Percentiles rank a stretch among this genome's conserved stretches.
Conservation (phyloP, 192 early-diverging fungal genomes). For the Podila verticillata region DNA sequence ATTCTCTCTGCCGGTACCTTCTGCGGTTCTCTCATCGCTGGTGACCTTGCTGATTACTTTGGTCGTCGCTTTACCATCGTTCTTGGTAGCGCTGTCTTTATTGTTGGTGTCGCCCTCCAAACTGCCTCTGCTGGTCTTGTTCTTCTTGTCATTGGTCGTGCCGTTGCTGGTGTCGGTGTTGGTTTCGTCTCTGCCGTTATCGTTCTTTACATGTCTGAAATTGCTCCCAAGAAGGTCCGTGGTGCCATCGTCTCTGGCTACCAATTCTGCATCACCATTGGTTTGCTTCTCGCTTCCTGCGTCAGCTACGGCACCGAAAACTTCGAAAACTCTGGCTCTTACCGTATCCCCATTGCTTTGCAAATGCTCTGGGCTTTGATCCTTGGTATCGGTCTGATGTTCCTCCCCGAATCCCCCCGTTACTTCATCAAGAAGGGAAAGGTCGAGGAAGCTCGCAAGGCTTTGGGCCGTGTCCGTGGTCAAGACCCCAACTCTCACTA, state of each 20-base stretch:
- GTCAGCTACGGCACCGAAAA: conserved; percentile 61
- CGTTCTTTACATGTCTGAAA: conserved; percentile 76
- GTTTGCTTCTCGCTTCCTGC: conserved; percentile 61
- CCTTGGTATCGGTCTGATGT: conserved; percentile 69
- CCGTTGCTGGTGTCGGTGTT: conserved; percentile 82
- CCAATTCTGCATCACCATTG: conserved; percentile 94
- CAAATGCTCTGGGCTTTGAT: conserved; percentile 83
- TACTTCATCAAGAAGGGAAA: conserved; percentile 78
- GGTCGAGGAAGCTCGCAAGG: conserved; percentile 72
- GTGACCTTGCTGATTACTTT: conserved; percentile 72
- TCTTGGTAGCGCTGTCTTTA: conserved; percentile 69
- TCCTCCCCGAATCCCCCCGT: conserved; percentile 88
- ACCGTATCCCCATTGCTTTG: conserved; percentile 83
- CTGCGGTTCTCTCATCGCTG: conserved; percentile 68
- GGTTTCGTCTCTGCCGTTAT: conserved; percentile 78
- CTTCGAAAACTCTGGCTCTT: conserved; percentile 59
- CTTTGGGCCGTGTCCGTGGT: conserved; percentile 75
- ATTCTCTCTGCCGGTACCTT: conserved; percentile 72
- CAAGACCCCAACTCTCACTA: conserved; percentile 61
- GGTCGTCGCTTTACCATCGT: conserved; percentile 79
- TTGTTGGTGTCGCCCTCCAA: conserved; percentile 79
- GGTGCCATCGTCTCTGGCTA: conserved; percentile 86
- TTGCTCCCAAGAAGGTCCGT: conserved; percentile 84
- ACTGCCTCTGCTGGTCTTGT: conserved; percentile 65
- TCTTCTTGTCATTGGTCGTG: conserved; percentile 80